Base-by-base conservation (phyloP, 768 basidiomycete species). In the Russula virescens region DNA sequence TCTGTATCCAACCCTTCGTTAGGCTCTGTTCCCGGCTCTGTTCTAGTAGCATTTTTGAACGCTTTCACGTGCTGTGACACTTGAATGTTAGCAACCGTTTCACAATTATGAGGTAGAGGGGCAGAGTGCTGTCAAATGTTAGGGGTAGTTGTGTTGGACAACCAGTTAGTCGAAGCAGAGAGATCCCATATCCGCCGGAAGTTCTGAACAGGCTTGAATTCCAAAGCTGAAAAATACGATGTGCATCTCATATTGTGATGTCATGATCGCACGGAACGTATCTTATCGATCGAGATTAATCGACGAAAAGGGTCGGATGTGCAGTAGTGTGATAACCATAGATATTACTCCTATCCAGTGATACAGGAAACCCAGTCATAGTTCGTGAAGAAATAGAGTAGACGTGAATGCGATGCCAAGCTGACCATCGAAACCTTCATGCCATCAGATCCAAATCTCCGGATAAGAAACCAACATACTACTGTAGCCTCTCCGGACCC, bases 201-300 rank as follows among this genome's bases (percentile, higher is more conserved):
- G n/a, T 16, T 34, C 51, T 11, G 10, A 25, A 58, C n/a, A 47
- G 31, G 50, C 6, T 48, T 63, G 62, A 31, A 58, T 58, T 63
- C 13, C 57, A 58, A 63, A 63, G 18, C 25, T 28, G 42, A 48
- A 34, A 21, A 25, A 50, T 25, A 28, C 8, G 23, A 31, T 31
- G 49, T 45, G 51, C 46, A 55, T 40, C 50, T 34, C n/a, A 16
- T 19, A 40, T 10, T 26, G 43, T 63, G 62, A 63, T 63, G 62
- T 63, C 57, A 63, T 63, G 35, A 4, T 13, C 50, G 50, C 50
- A 26, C 40, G 38, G 40, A 19, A 25, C 40, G 16, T 42, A 38
- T 28, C 26, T 16, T 34, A n/a, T 40, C 5, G 45, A 38, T 61
- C 53, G 23, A 34, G 50, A 52, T 51, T 35, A 45, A 38, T 11